Base-by-base conservation (phyloP, 2,329 filamentous ascomycete genomes). In the Clarireedia paspali region DNA sequence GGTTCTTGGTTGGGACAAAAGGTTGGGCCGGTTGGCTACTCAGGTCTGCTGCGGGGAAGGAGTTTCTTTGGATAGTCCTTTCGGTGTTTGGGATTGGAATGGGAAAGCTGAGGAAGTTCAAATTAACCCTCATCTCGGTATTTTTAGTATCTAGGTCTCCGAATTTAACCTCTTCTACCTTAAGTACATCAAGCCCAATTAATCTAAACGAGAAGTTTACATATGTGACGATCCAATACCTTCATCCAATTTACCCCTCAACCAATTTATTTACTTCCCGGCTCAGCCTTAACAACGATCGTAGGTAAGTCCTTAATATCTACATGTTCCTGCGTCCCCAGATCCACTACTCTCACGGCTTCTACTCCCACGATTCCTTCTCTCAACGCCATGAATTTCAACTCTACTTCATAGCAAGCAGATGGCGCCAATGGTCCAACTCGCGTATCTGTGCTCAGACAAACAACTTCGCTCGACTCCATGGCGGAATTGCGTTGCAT, bases 291-390 rank as follows among this genome's bases (percentile, higher is more conserved):
- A 14, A 85, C 77, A 53, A 89, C 71, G 63, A 90, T 81, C 46
- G 80, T 83, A 0, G 89, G 89, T 60, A 94, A 68, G 59, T 92
- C 86, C 58, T 81, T 78, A 54, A 91, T 83, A 69, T 92, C 88
- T 3, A 89, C 84, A 66, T 88, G 85, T 72, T 91, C 87, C 65
- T 89, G 84, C 36, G 82, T 87, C 23, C 76, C 81, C 58, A 92
- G 68, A 68, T 94, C 89, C 3, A 91, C 77, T 1, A 92, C 81
- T 50, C 87, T 76, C 20, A 92, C 76, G 2, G 84, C 84, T 63
- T 91, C 88, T 2, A 92, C 70, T n/a, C 79, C 77, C 30, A 89
- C 76, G 34, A 89, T 77, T 0, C 88, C 89, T 48, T 80, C 76
- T 53, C 70, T 71, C 52, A 91, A 72, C 4, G 88, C 84, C 53